A percentile compares a stretch with the other conserved stretches of the same genome.
Conservation (phyloP, 805 yeast species). For the Candida ficus region DNA sequence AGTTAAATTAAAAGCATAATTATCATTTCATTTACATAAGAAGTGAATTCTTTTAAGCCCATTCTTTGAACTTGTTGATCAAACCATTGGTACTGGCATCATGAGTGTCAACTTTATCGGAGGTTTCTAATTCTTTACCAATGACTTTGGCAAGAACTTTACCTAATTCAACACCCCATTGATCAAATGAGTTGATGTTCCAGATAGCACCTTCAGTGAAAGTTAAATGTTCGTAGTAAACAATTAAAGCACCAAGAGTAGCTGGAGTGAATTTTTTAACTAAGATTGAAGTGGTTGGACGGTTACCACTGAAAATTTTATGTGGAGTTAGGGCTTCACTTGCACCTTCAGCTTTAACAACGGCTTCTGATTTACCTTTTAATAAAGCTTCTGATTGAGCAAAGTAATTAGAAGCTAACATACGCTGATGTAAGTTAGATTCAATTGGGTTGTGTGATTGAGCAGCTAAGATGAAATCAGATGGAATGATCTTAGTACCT, state of each 20-base stretch:
- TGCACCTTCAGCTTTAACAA: conserved; percentile 87
- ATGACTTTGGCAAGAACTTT: conserved; percentile 95
- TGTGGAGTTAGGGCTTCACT: conserved; percentile 85
- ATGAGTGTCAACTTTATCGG: conserved; percentile 55
- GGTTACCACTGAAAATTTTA: conserved; percentile 95
- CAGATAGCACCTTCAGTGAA: conserved; percentile 98
- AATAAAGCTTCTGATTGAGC: conserved; percentile 98
- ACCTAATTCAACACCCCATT: conserved; percentile 99
- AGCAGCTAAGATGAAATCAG: conserved; percentile 96
- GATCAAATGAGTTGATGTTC: conserved; percentile 99
- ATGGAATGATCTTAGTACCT: conserved; percentile 95
- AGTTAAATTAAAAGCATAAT: no score
- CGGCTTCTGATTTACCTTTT: conserved; percentile 86
- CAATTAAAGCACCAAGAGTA: conserved; percentile 90
- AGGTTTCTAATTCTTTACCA: conserved; percentile 77
- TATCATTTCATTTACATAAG: neutral
- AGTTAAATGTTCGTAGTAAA: conserved; percentile 95
- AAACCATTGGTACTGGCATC: conserved; percentile 89
- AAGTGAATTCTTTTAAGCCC: conserved; percentile 37
- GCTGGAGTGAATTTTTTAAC: conserved; percentile 97
- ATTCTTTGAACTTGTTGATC: conserved; percentile 91
- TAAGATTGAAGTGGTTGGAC: conserved; percentile 97
- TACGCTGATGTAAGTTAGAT: conserved; percentile 87
- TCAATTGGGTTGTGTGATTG: conserved; percentile 97
- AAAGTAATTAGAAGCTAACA: conserved; percentile 98